Conservation (phyloP, 2,329 filamentous ascomycete species). For the Xylaria sp. region DNA sequence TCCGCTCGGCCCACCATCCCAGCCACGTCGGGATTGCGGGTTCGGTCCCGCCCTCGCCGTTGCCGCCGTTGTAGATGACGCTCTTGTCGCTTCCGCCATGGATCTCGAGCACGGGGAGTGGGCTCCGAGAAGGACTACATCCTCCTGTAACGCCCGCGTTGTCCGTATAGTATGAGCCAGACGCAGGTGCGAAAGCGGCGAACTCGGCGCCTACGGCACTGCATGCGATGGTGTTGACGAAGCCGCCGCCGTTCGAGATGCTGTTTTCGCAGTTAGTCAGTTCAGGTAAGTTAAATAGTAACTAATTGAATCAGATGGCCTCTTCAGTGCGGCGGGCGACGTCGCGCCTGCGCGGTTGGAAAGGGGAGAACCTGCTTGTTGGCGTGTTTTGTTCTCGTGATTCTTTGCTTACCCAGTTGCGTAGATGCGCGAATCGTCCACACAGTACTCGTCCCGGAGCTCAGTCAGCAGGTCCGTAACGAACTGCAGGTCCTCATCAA, state of each 20-base stretch:
- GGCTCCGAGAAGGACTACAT: slow-evolving; percentile 47
- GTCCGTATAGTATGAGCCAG: slow-evolving; percentile 54
- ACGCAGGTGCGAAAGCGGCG: slow-evolving; percentile 52
- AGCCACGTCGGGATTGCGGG: slow-evolving; percentile 51
- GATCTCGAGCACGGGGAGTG: slow-evolving; percentile 51
- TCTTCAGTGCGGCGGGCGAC: too few species aligned
- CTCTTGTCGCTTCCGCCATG: slow-evolving; percentile 52
- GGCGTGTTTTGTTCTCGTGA: too few species aligned
- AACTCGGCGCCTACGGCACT: slow-evolving; percentile 49
- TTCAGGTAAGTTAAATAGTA: too few species aligned
- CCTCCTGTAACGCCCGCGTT: slow-evolving; percentile 40
- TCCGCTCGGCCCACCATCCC: slow-evolving; percentile 49
- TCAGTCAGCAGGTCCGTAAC: slow-evolving; percentile 50
- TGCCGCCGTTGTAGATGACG: slow-evolving; percentile 51
- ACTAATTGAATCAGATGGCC: too few species aligned
- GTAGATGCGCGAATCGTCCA: slow-evolving; percentile 53
- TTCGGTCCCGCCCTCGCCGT: slow-evolving; percentile 48
- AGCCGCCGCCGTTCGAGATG: slow-evolving; percentile 55
- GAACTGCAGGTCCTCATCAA: slow-evolving; percentile 52
- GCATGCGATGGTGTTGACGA: slow-evolving; percentile 54
- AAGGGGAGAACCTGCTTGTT: too few species aligned
- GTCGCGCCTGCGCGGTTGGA: too few species aligned
- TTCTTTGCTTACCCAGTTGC: slow-evolving; percentile 48
- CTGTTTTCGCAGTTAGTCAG: slow-evolving; percentile 19
- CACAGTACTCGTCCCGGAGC: slow-evolving; percentile 46